These are phyloP conservation scores for Acer saccharum DNA, from an alignment of 345 rosid species.

Conservation along the genomic window DNA sequence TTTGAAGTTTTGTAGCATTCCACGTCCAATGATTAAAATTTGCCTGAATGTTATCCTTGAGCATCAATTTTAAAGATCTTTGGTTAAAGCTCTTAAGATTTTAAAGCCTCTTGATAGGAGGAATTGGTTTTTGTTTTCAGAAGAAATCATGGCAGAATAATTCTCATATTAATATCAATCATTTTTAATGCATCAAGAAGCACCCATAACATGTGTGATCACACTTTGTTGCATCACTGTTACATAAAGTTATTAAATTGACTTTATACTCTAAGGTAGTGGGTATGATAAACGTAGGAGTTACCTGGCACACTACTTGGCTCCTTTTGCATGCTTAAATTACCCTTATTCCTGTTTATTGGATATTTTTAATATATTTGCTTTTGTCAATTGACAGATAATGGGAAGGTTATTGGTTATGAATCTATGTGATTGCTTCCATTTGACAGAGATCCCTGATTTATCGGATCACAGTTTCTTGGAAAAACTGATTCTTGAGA, in stretches of 20 bases:
- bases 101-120: too few relatives aligned
- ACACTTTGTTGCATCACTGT: neutral
- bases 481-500: constrained; percentile 14
- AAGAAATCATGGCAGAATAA: too few relatives aligned
- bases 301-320: neutral
- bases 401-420: neutral
- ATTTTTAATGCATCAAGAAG: neutral
- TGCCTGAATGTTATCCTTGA: too few relatives aligned
- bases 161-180: neutral
- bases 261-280: neutral
- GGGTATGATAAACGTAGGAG: neutral
- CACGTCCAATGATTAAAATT: too few relatives aligned
- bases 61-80: too few relatives aligned
- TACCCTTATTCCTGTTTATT: neutral
- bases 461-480: neutral
- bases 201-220: neutral
- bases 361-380: neutral
- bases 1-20: too few relatives aligned
- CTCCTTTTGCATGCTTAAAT: neutral
- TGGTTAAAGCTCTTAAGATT: too few relatives aligned
- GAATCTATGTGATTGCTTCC: neutral
- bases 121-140: too few relatives aligned
- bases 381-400: neutral
- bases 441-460: constrained; percentile 4
- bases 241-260: neutral